Conservation (phyloP, 345 rosid species). For the Eucalyptus leucophloia region DNA sequence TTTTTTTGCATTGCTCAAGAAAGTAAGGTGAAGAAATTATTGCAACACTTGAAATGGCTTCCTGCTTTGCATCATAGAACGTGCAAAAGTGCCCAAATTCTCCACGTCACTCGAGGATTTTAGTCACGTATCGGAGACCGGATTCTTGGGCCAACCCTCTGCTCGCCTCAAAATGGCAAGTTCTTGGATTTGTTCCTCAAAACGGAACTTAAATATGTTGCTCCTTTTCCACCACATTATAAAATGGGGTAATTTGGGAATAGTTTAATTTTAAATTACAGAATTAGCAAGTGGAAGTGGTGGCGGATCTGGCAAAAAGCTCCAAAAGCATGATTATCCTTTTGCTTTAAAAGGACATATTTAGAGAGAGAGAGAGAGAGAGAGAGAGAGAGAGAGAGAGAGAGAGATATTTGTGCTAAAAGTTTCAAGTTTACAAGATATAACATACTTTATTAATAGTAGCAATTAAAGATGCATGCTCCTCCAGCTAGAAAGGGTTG, state of each 20-base stretch:
- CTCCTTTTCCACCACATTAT: not conserved
- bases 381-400: not conserved
- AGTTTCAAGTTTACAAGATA: not conserved
- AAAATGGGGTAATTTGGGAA: not conserved
- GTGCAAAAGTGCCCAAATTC: not conserved
- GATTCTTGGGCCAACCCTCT: not conserved
- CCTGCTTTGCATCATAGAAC: not conserved
- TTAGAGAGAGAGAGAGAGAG: not conserved
- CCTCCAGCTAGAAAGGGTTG: not conserved
- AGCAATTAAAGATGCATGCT: not conserved
- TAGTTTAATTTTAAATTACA: not conserved
- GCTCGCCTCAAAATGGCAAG: not conserved
- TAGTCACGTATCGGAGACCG: not conserved
- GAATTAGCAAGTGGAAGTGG: constrained; percentile 11
- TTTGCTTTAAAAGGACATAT: not conserved
- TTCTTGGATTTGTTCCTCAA: constrained; percentile 1
- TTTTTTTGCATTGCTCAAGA: not conserved
- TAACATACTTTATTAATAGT: not conserved
- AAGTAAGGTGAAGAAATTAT: not conserved
- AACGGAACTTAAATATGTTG: not conserved
- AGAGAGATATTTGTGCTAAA: not conserved
- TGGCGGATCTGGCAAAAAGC: not conserved
- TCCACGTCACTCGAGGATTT: not conserved
- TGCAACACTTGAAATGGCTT: not conserved
- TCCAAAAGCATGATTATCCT: not conserved